phyloP scores from a whole-genome alignment of 495 filamentous ascomycete genomes.

The Penicillium herquei region DNA sequence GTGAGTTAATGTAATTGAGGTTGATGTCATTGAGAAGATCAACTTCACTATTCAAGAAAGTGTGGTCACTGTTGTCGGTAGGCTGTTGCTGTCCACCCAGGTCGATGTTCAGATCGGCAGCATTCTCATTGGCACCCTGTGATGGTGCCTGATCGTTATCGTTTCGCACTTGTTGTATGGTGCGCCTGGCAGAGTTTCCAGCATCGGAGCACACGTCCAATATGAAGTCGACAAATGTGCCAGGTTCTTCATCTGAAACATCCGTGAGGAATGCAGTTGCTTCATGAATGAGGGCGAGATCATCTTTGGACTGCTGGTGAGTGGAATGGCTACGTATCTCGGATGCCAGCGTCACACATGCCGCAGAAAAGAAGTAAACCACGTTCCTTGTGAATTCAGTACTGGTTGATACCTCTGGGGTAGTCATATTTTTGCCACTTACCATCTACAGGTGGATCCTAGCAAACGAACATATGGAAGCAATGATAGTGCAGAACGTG shows the following conservation, averaged over 20 bases:
- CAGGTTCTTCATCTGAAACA: slow-evolving; percentile 16
- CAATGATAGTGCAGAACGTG: slow-evolving; percentile 13
- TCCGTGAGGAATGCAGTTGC: slow-evolving; percentile 6
- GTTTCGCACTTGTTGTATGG: background rate
- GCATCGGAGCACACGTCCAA: slow-evolving; percentile 15
- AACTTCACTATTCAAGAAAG: background rate
- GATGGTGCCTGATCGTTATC: background rate
- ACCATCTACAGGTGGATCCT: slow-evolving; percentile 12
- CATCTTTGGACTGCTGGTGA: background rate
- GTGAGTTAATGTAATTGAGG: background rate
- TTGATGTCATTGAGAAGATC: background rate
- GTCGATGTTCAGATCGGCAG: background rate
- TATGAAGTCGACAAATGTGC: slow-evolving; percentile 22
- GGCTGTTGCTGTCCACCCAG: background rate
- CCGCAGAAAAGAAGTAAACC: slow-evolving; percentile 20
- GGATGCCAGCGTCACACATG: slow-evolving; percentile 12
- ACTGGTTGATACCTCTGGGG: background rate
- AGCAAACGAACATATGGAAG: slow-evolving; percentile 2
- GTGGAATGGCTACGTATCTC: slow-evolving; percentile 6
- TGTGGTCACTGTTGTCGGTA: background rate
- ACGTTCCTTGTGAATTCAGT: slow-evolving; percentile 13
- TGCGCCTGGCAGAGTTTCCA: slow-evolving; percentile 7
- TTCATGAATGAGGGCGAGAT: slow-evolving; percentile 8
- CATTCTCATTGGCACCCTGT: background rate
- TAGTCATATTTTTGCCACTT: background rate